Conservation (phyloP, 176 grass and related monocot species). For the Avena sativa region DNA sequence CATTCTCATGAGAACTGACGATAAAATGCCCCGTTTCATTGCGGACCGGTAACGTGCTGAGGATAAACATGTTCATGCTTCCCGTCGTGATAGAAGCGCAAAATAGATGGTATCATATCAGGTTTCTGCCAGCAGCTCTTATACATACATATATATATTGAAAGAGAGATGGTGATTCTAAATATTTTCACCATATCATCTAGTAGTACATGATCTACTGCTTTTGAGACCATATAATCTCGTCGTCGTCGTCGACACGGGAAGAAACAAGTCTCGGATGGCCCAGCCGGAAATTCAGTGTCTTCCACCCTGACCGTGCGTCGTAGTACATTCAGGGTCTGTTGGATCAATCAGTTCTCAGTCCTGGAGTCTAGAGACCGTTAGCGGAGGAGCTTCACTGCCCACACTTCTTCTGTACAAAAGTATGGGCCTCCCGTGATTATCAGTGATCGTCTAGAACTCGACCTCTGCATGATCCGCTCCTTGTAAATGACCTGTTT, state of each 20-base stretch:
- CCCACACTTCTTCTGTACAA: conserved; percentile 58
- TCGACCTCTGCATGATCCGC: conserved; percentile 43
- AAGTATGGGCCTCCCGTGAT: conserved; percentile 39
- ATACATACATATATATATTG: conserved; percentile 16
- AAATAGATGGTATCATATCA: conserved; percentile 36
- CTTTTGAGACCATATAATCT: conserved; percentile 24
- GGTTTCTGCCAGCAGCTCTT: conserved; percentile 28
- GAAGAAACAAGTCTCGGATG: conserved; percentile 43
- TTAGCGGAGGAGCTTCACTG: conserved; percentile 52
- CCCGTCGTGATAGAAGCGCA: conserved; percentile 30
- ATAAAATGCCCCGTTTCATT: neutral
- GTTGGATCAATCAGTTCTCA: conserved; percentile 34
- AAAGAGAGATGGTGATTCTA: conserved; percentile 51
- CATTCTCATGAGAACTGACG: neutral
- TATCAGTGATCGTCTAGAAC: conserved; percentile 41
- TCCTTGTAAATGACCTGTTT: conserved; percentile 45
- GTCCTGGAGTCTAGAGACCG: conserved; percentile 36
- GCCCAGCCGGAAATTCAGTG: neutral
- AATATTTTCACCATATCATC: conserved; percentile 71
- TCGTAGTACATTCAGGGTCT: neutral
- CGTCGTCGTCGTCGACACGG: neutral
- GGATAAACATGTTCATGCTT: conserved; percentile 33
- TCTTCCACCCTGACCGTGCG: neutral
- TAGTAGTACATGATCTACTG: conserved; percentile 42
- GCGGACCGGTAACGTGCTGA: neutral